Evolutionary conservation across 106 monocot species (phyloP), one percentile per base, ranked within the genome.

Genomic region (Agapanthus africanus): DNA sequence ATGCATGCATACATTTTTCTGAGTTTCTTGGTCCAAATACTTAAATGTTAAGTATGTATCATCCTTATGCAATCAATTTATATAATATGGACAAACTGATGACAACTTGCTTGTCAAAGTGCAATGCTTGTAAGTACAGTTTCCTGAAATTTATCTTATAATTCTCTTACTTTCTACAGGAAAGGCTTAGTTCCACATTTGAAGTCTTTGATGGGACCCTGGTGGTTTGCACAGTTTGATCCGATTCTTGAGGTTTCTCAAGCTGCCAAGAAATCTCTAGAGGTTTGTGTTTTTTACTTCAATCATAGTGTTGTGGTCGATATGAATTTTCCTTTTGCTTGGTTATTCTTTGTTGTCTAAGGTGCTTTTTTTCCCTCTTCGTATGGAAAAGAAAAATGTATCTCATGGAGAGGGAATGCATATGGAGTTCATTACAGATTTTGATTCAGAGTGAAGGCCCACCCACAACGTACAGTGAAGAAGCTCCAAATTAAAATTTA

Each of bases 161-260:
- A 11, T 16, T 40, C 37, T 36, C 36, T 32, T 27, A 63, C 21
- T 33, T 76, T 66, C 26, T 76, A 73, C 59, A 97, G 97, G 92
- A 89, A 70, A 71, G 91, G 91, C 21, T 87, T 97, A 66, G 97
- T 86, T 72, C 88, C 92, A 35, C 92, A 97, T 90, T 52, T 97
- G 46, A 97, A 89, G 77, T 78, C 87, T 67, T 92, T 97, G 77
- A 97, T 97, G 84, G 97, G 97, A 8, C 91, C 97, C 59, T 97
- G 97, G 97, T 97, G 97, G 97, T 89, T 84, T 81, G 78, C 91
- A 68, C 97, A 97, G 74, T 97, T 97, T 73, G 97, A 97, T 74
- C 83, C 84, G 63, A 69, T 84, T 60, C 54, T 73, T 44, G 97
- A 97, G 76, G 84, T 97, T 78, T 84, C 97, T 70, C 91, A 84